Evolutionary conservation across 192 early-diverging fungal species (phyloP), one percentile per base, ranked within the genome.

Genomic region (Coemansia sp.): DNA sequence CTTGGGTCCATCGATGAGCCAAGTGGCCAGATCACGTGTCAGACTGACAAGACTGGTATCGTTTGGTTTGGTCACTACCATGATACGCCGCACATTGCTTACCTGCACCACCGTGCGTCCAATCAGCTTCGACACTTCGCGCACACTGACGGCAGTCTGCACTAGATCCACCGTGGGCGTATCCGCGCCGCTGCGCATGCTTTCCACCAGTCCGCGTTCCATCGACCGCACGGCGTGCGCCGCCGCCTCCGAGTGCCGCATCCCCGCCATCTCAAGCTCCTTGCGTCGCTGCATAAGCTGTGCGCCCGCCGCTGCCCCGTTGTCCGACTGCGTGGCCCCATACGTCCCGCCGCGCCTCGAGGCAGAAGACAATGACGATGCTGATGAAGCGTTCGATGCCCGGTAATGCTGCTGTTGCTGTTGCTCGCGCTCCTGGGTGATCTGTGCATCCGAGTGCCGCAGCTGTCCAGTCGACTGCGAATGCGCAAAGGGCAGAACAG

Each of bases 1-100:
- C 36, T 41, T 46, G 11, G 65, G 55, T 21, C 67, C 51, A 48
- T 77, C 79, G 8, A 89, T 87, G 52, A 93, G 85, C 87, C 88
- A 90, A 8, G 86, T 45, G 1, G 90, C 87, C 56, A 93, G 74
- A 41, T 92, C 85, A 2, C 89, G 85, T 26, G 92, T 93, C 69
- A 89, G 80, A 21, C 80, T 75, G 13, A 93, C 77, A 6, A 93
- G 78, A 8, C 83, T 82, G 12, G 75, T 65, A 73, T 93, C 90
- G 26, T 86, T 84, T 21, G 89, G 90, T 71, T 93, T 93, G 2
- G 90, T 90, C 39, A 93, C 88, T 52, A 93, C 87, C 88, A 93
- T 90, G 8, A 91, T 85, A 68, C 71, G 65, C 40, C 69, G 66
- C 57, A 77, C 75, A 18, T 78, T 78, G 73, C 60, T 67, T 51